phyloP scores from a whole-genome alignment of 2,329 filamentous ascomycete species.

The Penicillium digitatum region DNA sequence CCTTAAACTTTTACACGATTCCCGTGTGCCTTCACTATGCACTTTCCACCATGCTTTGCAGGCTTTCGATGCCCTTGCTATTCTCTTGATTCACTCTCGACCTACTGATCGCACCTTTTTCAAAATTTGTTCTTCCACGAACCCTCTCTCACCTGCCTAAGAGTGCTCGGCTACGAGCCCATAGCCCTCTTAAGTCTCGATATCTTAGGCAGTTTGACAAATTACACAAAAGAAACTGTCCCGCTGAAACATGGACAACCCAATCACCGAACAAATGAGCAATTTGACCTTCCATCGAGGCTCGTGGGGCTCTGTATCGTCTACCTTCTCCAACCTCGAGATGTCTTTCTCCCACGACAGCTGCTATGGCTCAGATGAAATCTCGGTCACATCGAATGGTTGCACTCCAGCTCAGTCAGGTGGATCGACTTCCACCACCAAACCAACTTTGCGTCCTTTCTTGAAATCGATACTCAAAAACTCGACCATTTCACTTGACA shows the following conservation, averaged over 20 bases:
- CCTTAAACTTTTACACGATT: slow-evolving; percentile 27
- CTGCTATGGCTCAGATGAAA: slow-evolving; percentile 39
- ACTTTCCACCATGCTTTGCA: slow-evolving; percentile 26
- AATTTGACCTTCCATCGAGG: slow-evolving; percentile 24
- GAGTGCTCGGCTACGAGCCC: background rate
- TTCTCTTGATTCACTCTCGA: slow-evolving; percentile 4
- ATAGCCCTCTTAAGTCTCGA: background rate
- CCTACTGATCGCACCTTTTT: slow-evolving; percentile 9
- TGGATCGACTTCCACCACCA: slow-evolving; percentile 19
- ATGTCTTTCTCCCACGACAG: slow-evolving; percentile 39
- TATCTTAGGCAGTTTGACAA: background rate
- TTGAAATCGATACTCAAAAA: slow-evolving; percentile 38
- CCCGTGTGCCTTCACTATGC: slow-evolving; percentile 31
- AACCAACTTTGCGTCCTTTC: slow-evolving; percentile 23
- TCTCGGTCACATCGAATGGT: slow-evolving; percentile 33
- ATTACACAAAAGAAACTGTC: background rate
- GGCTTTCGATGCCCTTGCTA: slow-evolving; percentile 32
- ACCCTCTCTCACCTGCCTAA: background rate
- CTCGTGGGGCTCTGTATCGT: slow-evolving; percentile 39
- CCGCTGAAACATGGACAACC: slow-evolving; percentile 3
- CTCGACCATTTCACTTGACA: slow-evolving; percentile 24
- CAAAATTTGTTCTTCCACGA: background rate
- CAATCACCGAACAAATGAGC: slow-evolving; percentile 25
- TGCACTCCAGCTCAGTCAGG: slow-evolving; percentile 23
- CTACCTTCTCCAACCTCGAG: slow-evolving; percentile 36